These are phyloP conservation scores for Arxiozyma heterogenica DNA, from an alignment of 1,139 yeast species.

Conservation along the genomic window DNA sequence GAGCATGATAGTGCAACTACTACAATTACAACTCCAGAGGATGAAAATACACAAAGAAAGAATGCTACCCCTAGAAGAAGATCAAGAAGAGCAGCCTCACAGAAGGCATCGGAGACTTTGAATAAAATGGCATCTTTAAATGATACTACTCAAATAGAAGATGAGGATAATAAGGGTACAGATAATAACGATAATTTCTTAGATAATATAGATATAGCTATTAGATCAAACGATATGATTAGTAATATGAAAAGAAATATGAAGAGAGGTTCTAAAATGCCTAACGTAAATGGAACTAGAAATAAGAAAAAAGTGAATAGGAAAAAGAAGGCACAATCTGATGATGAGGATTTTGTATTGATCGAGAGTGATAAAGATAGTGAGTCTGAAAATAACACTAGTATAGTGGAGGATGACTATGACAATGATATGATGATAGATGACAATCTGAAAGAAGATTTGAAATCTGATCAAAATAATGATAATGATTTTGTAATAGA, in stretches of 20 bases:
- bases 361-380: constrained; percentile 3
- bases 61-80: neutral
- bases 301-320: neutral
- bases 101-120: constrained; percentile 45
- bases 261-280: neutral
- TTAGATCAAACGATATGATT: neutral
- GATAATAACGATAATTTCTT: neutral
- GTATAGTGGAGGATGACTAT: constrained; percentile 3
- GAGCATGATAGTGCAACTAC: constrained; percentile 50
- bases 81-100: constrained; percentile 7
- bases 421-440: neutral
- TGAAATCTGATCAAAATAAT: neutral
- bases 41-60: neutral
- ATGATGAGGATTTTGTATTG: constrained; percentile 4
- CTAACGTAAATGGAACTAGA: neutral
- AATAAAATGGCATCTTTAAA: constrained; percentile 47
- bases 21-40: constrained; percentile 40
- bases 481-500: constrained; percentile 1
- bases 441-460: neutral
- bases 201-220: neutral
- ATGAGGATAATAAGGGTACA: neutral
- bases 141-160: constrained; percentile 56
- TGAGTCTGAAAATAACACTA: constrained; percentile 4
- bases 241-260: neutral
- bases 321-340: neutral